Evolutionary conservation across 1,139 yeast species (phyloP), one percentile per base, ranked within the genome.

Genomic region (Magnusiomyces sp.): DNA sequence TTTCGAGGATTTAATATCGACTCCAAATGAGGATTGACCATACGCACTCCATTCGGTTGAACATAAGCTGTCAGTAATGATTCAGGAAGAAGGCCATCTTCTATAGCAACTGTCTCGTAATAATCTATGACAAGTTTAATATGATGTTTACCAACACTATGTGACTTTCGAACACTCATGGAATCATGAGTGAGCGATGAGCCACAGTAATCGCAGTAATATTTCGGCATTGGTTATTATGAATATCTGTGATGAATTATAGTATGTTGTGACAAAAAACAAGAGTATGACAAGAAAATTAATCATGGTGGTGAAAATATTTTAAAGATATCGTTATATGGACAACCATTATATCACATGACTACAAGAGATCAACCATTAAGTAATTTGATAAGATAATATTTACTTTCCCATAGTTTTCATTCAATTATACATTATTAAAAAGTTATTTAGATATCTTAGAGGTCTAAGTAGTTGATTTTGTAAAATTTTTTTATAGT

Each of bases 121-220:
- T 87, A 89, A 54, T 83, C 85, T 53, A 89, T 80, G 53, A 85
- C 87, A 53, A 78, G 74, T 57, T 78, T 76, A 47, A 86, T 73
- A 64, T 90, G 97, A 63, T 85, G 83, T 60, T 79, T 79, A 13
- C 97, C 97, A 46, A 77, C 71, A 47, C 86, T 69, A 66, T 90
- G 97, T 41, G 90, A 82, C 61, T 84, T 82, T 43, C 96, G 71
- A 49, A 89, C 97, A 68, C 95, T 84, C 63, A 81, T 73, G 32
- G 95, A 84, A 67, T 88, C 96, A 63, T 89, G 97, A 1, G 96
- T 89, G 53, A 89, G 72, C 60, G 84, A 45, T 37, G 49, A 23
- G 29, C 29, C 29, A 36, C 50, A 50, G 50, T 50, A 47, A 43
- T 46, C 50, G 27, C 52, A 50, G 40, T 44, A 47, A 43, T 43